Base-by-base conservation (phyloP, 495 filamentous ascomycete genomes). In the Staphylotrichum longicolle region DNA sequence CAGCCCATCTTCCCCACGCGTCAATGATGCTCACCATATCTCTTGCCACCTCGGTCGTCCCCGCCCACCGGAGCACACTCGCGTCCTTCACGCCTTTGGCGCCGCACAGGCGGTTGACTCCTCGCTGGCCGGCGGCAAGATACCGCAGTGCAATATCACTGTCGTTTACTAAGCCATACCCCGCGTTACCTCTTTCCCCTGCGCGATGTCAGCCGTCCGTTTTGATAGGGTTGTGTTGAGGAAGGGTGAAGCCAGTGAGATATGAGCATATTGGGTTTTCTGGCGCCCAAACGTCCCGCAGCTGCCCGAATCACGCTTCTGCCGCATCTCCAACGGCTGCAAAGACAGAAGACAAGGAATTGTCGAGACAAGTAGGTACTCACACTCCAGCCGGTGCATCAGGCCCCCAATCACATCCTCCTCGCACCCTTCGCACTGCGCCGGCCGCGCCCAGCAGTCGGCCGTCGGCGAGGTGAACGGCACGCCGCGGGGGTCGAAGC, bases 401-500 rank as follows among this genome's bases (percentile, higher is more conserved):
- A 64, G 7, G 0, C 67, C 67, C 58, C 1, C 6, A 1, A 9
- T 37, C 14, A 14, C 41, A 32, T 65, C 59, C 15, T 64, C 65
- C 14, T 45, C 41, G 14, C 44, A 54, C 32, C 14, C 49, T 1
- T 64, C 49, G 44, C 58, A 62, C 10, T 14, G 8, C 7, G 37
- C 39, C 20, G 55, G 63, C 15, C n/a, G n/a, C 0, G 66, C 66
- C 66, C 78, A 80, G 63, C 75, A 80, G 33, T 68, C 72, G 3
- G 77, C 74, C 4, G 7, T 7, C 4, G 78, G 78, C 5, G 63
- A 69, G 3, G 75, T 73, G 47, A 69, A 73, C 14, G 73, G 75
- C 0, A 80, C 66, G 4, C 78, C 77, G 48, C 78, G 70, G 6
- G 78, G 78, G 35, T 80, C 77, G 47, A 79, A 80, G n/a, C 74